phyloP scores from a whole-genome alignment of 2,329 filamentous ascomycete genomes.

The Colletotrichum siamense region DNA sequence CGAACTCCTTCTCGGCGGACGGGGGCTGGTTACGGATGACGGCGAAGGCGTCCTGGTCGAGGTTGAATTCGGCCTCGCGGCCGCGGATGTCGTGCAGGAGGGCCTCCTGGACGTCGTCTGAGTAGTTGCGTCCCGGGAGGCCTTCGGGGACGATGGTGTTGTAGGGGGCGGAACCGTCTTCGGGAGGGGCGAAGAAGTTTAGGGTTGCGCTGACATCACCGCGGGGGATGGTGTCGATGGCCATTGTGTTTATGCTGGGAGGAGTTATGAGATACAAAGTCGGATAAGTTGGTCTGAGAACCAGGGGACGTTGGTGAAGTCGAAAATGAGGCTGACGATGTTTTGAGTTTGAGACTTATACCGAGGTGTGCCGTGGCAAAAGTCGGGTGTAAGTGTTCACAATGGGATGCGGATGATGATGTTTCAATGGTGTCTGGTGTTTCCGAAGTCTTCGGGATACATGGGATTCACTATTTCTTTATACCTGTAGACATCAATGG shows the following conservation, averaged over 20 bases:
- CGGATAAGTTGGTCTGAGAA: neutral
- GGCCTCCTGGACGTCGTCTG: slow-evolving; percentile 53
- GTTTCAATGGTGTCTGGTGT: neutral
- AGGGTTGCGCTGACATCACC: slow-evolving; percentile 69
- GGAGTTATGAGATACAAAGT: neutral
- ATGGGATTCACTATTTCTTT: neutral
- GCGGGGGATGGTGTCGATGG: slow-evolving; percentile 50
- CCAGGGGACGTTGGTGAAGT: neutral
- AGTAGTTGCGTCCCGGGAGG: slow-evolving; percentile 70
- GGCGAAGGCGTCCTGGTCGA: slow-evolving; percentile 80
- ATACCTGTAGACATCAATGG: neutral
- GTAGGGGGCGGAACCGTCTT: slow-evolving; percentile 65
- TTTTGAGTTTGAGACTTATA: neutral
- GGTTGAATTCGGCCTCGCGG: slow-evolving; percentile 66
- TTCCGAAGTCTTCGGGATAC: too few relatives aligned
- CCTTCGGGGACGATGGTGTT: slow-evolving; percentile 73
- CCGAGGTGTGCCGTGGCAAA: neutral
- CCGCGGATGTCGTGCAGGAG: slow-evolving; percentile 76
- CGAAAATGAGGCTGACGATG: neutral
- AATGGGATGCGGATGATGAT: neutral
- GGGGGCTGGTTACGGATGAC: slow-evolving; percentile 64
- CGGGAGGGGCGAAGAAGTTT: slow-evolving; percentile 68
- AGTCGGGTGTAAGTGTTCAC: neutral
- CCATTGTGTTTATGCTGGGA: slow-evolving; percentile 34
- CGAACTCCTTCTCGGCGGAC: slow-evolving; percentile 65